phyloP scores from a whole-genome alignment of 2,329 filamentous ascomycete genomes.

The Monosporascus sp. region DNA sequence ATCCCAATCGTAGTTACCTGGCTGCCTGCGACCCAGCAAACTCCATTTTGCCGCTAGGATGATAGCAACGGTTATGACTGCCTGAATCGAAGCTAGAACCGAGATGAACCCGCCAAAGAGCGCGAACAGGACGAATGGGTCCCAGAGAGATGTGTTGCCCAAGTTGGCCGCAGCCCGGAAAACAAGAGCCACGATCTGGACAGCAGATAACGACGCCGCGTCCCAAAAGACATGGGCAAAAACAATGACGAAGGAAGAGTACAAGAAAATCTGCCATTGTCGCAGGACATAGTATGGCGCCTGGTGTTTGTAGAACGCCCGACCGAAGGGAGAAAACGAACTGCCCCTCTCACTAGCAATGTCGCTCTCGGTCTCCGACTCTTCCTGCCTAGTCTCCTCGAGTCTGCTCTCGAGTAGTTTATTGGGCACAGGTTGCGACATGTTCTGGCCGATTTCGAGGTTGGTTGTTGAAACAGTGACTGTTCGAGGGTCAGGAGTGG shows the following conservation, averaged over 20 bases:
- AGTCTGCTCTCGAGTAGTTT: slow-evolving; percentile 1
- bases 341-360: slow-evolving; percentile 7
- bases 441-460: not conserved
- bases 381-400: not conserved
- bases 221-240: slow-evolving; percentile 47
- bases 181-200: slow-evolving; percentile 33
- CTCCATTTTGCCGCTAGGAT: slow-evolving; percentile 46
- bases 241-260: slow-evolving; percentile 41
- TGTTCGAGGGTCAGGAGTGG: not conserved
- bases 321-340: slow-evolving; percentile 39
- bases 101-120: slow-evolving; percentile 35
- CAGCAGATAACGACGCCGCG: slow-evolving; percentile 38
- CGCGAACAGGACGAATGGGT: slow-evolving; percentile 32
- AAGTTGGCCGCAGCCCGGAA: slow-evolving; percentile 7
- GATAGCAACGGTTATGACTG: slow-evolving; percentile 35
- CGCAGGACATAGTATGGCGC: slow-evolving; percentile 46
- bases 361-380: slow-evolving; percentile 18
- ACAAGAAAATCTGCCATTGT: slow-evolving; percentile 41
- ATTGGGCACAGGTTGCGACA: not conserved
- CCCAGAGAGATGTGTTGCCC: slow-evolving; percentile 17
- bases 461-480: not conserved
- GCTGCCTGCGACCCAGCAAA: slow-evolving; percentile 42
- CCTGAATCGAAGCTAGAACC: slow-evolving; percentile 36
- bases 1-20: slow-evolving; percentile 54
- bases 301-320: slow-evolving; percentile 47